phyloP scores from a whole-genome alignment of 2,329 filamentous ascomycete genomes.

The Passalora sequoiae region DNA sequence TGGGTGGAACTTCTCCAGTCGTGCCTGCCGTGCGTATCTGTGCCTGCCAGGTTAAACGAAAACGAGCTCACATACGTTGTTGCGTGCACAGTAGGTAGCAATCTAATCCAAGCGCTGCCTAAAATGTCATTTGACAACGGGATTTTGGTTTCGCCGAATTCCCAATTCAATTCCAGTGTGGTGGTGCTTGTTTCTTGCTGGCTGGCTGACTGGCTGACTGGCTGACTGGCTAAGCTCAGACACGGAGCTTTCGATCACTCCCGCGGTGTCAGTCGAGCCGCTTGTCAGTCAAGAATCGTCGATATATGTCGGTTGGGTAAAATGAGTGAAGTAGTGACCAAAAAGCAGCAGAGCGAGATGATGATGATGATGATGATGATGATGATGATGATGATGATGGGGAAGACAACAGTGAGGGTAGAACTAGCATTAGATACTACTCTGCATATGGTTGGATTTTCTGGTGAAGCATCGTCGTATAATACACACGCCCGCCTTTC shows the following conservation, averaged over 20 bases:
- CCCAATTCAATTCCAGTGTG: not conserved
- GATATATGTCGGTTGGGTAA: not conserved
- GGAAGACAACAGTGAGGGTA: too few species aligned
- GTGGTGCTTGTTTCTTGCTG: too few species aligned
- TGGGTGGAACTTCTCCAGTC: too few species aligned
- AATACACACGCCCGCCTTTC: too few species aligned
- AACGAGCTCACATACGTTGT: conserved; percentile 14
- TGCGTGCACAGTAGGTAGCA: too few species aligned
- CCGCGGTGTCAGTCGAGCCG: not conserved
- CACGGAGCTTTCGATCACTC: not conserved
- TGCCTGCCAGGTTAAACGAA: not conserved
- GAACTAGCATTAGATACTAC: too few species aligned
- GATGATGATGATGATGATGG: too few species aligned
- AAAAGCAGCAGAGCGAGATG: not conserved
- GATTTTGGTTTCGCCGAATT: conserved; percentile 3
- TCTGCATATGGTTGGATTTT: too few species aligned
- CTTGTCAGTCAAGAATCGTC: conserved; percentile 1
- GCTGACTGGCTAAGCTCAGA: too few species aligned
- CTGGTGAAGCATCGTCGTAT: too few species aligned
- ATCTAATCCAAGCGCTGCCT: conserved; percentile 8
- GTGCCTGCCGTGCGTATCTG: too few species aligned
- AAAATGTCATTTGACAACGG: conserved; percentile 16
- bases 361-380: not conserved
- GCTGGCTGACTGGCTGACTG: too few species aligned
- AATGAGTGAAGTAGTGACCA: not conserved